phyloP scores from a whole-genome alignment of 257 asterid genomes.

The Penstemon barbatus region DNA sequence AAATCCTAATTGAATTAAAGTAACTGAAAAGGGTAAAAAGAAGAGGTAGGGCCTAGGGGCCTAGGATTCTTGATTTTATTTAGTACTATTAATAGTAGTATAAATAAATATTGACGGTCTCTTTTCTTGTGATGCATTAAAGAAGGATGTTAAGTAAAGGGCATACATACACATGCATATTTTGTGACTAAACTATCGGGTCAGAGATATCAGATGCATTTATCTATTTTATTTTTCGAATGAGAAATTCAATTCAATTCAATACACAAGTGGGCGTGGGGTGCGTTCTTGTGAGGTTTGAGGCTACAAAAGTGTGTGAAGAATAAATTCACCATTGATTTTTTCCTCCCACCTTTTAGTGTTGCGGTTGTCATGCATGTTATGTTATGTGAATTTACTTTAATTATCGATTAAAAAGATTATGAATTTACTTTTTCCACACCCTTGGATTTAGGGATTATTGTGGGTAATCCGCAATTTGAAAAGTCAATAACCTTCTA shows the following conservation, averaged over 20 bases:
- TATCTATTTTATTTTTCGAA: background rate
- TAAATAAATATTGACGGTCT: too few relatives aligned
- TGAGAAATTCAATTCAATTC: slow-evolving; percentile 32
- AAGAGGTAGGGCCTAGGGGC: slow-evolving; percentile 30
- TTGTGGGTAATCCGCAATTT: too few relatives aligned
- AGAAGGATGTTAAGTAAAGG: slow-evolving; percentile 27
- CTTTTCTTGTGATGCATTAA: slow-evolving; percentile 42
- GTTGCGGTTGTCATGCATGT: too few relatives aligned
- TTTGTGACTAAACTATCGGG: slow-evolving; percentile 62
- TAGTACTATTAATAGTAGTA: too few relatives aligned
- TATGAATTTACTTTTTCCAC: too few relatives aligned
- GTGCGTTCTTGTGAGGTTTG: background rate
- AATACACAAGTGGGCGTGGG: slow-evolving; percentile 21
- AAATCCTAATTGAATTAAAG: slow-evolving; percentile 25
- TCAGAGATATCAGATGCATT: slow-evolving; percentile 35
- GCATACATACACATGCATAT: slow-evolving; percentile 35
- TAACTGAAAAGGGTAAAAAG: slow-evolving; percentile 40
- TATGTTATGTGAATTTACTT: too few relatives aligned
- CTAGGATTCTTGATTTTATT: slow-evolving; percentile 35
- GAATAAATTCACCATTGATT: background rate
- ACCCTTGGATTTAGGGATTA: too few relatives aligned
- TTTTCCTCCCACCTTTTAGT: too few relatives aligned
- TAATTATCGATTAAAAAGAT: too few relatives aligned
- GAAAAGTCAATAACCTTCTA: too few relatives aligned
- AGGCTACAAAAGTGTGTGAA: slow-evolving; percentile 16